A percentile compares a stretch with the other conserved stretches of the same genome.
Evolutionary conservation across 129 eudicot species (phyloP).

Genomic region (Ambrosia artemisiifolia): DNA sequence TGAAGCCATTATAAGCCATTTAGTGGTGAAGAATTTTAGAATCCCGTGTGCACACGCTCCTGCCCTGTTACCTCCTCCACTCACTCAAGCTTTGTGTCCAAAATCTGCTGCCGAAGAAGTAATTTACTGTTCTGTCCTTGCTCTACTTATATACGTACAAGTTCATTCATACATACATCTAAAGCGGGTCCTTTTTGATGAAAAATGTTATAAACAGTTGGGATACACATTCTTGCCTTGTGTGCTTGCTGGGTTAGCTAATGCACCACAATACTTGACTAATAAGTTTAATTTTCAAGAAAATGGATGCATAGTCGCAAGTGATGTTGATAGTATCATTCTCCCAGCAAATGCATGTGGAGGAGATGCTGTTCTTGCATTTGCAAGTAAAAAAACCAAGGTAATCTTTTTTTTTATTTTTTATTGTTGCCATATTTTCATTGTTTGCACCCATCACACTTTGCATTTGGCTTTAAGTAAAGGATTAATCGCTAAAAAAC

Average conservation of each 20-base stretch:
- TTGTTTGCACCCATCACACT: not conserved
- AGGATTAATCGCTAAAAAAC: not conserved
- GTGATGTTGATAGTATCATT: constrained; percentile 87
- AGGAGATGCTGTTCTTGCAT: constrained; percentile 90
- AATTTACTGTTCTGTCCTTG: constrained; percentile 8
- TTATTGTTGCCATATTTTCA: too few species aligned
- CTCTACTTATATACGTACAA: not conserved
- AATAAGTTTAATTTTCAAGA: constrained; percentile 23
- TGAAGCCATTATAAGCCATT: constrained; percentile 93
- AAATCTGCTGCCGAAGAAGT: constrained; percentile 99
- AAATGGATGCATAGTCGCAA: constrained; percentile 52
- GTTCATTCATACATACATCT: not conserved
- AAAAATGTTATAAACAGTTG: constrained; percentile 40
- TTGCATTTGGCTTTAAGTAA: constrained; percentile 1
- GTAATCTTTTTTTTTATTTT: constrained; percentile 18
- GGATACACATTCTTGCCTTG: constrained; percentile 98
- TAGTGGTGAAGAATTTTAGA: constrained; percentile 71
- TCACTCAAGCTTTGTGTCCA: constrained; percentile 60
- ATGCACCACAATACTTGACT: constrained; percentile 79
- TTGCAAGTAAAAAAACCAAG: constrained; percentile 59
- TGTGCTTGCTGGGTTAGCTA: constrained; percentile 90
- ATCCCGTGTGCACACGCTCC: constrained; percentile 99
- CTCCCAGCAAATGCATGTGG: constrained; percentile 84
- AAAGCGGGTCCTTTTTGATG: not conserved
- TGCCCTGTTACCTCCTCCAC: constrained; percentile 63